Percentiles rank a stretch among this genome's conserved stretches.
These are phyloP conservation scores for Auriscalpium microsporum DNA, from an alignment of 768 basidiomycete species.

Conservation along the genomic window DNA sequence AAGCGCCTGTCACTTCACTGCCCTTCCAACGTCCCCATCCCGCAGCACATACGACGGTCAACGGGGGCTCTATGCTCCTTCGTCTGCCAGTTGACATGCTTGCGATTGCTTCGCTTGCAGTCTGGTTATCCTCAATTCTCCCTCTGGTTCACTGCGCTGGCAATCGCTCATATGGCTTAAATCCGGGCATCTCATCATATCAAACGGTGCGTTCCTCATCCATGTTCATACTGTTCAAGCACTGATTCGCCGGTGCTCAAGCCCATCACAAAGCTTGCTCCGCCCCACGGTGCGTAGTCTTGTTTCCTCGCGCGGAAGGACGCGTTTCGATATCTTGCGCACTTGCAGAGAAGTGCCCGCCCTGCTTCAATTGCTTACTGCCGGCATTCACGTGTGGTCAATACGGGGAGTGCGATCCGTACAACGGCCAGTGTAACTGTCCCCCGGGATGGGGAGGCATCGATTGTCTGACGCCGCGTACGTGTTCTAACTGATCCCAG, in stretches of 20 bases:
- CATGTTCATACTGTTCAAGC: neutral
- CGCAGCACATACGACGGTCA: too few relatives aligned
- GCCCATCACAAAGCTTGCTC: neutral
- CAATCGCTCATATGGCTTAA: neutral
- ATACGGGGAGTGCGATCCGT: slow-evolving; percentile 83
- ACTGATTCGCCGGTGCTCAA: neutral
- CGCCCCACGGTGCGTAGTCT: neutral
- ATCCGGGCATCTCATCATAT: neutral
- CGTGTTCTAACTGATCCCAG: slow-evolving; percentile 22
- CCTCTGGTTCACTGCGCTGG: neutral
- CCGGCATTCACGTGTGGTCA: slow-evolving; percentile 91
- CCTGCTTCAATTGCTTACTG: slow-evolving; percentile 94
- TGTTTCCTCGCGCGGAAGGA: neutral
- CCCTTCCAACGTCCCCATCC: too few relatives aligned
- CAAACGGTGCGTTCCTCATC: neutral
- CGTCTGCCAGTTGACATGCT: too few relatives aligned
- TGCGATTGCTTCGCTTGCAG: too few relatives aligned
- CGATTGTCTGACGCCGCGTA: slow-evolving; percentile 89
- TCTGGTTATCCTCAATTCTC: neutral
- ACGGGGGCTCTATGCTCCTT: too few relatives aligned
- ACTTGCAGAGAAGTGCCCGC: slow-evolving; percentile 47
- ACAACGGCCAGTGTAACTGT: slow-evolving; percentile 94
- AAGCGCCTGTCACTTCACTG: too few relatives aligned
- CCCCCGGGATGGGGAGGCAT: slow-evolving; percentile 97
- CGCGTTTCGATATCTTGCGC: neutral